Conservation (phyloP, 495 filamentous ascomycete species). For the Xylaria flabelliformis region DNA sequence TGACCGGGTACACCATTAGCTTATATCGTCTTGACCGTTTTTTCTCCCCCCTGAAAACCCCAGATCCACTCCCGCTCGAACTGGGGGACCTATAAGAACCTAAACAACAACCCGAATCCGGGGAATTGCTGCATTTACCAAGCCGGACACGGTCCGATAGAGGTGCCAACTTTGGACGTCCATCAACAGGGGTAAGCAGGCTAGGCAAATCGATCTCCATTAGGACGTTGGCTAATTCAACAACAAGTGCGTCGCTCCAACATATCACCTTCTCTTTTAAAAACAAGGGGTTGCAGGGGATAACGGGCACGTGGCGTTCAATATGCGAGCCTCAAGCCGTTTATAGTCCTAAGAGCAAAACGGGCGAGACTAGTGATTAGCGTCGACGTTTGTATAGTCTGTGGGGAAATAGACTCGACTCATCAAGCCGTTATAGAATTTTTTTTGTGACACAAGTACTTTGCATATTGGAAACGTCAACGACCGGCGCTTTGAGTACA, state of each 20-base stretch:
- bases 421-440: background rate
- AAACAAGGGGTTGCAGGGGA: background rate
- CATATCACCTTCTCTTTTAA: background rate
- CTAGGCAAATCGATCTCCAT: background rate
- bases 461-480: background rate
- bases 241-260: background rate
- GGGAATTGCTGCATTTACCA: background rate
- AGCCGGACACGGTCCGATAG: conserved; percentile 4
- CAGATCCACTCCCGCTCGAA: too few species aligned
- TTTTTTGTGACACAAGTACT: background rate
- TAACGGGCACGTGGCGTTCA: background rate
- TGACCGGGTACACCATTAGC: too few species aligned
- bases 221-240: background rate
- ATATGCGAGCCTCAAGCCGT: background rate
- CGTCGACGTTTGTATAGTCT: background rate
- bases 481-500: background rate
- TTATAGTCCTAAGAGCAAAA: background rate
- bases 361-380: background rate
- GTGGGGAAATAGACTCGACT: background rate
- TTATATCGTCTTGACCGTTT: too few species aligned
- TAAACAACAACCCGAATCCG: too few species aligned
- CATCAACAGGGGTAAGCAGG: background rate
- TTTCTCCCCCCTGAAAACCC: too few species aligned
- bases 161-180: background rate
- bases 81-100: too few species aligned